Percentiles rank a stretch among this genome's conserved stretches.
These are phyloP conservation scores for Mycena sp. DNA, from an alignment of 1,284 basidiomycete species.

Conservation along the genomic window DNA sequence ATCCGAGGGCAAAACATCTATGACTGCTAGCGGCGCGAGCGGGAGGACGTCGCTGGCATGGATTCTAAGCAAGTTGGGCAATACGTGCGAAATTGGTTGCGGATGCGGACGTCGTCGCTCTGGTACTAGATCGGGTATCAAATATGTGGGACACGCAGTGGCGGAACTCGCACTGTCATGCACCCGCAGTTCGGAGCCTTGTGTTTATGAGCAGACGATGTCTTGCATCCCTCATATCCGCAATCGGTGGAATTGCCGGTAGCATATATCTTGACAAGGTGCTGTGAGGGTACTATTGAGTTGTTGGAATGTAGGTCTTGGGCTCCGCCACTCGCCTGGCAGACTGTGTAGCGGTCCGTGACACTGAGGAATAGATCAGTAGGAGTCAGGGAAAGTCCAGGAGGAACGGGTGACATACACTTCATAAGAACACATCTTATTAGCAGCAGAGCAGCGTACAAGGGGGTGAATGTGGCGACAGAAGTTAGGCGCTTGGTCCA, in stretches of 20 bases:
- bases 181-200: slow-evolving; percentile 23
- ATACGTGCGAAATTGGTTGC: slow-evolving; percentile 22
- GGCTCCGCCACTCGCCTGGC: background rate
- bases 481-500: background rate
- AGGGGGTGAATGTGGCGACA: background rate
- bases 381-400: background rate
- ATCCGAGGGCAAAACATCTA: background rate
- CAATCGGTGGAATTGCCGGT: slow-evolving; percentile 22
- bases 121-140: slow-evolving; percentile 3
- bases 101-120: slow-evolving; percentile 14
- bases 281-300: slow-evolving; percentile 4
- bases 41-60: slow-evolving; percentile 19
- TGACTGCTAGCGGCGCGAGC: slow-evolving; percentile 4
- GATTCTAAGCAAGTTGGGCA: slow-evolving; percentile 21
- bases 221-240: slow-evolving; percentile 20
- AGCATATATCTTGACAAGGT: slow-evolving; percentile 17
- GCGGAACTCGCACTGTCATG: slow-evolving; percentile 3
- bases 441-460: background rate
- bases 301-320: background rate
- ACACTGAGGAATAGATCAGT: slow-evolving; percentile 10
- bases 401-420: background rate
- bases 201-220: slow-evolving; percentile 23
- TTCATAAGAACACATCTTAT: slow-evolving; percentile 22
- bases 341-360: slow-evolving; percentile 21
- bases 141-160: too few species aligned